Base-by-base conservation (phyloP, 1,139 yeast genomes). In the Candida smagusa region DNA sequence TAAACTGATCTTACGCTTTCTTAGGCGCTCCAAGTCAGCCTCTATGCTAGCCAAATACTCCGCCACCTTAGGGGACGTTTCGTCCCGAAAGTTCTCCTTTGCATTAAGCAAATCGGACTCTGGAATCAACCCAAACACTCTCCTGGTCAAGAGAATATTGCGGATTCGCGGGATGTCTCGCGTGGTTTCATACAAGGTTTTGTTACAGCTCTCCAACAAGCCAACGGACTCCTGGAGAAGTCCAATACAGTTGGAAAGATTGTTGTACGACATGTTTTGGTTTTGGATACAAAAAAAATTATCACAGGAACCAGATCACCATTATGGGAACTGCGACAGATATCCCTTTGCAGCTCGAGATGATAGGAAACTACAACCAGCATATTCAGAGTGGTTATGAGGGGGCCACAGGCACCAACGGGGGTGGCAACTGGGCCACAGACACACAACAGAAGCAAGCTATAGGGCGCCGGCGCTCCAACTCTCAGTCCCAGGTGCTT, bases 111-210 rank as follows among this genome's bases (percentile, higher is more conserved):
- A 44, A 44, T 71, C 77, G 42, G 54, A 51, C 40, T 66, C 70
- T 1, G 77, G 72, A 1, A 68, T 65, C 26, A 71, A 47, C 6
- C 71, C 74, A 53, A 65, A 71, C 25, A 68, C 70, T 37, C 62
- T 61, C 19, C 61, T 55, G 8, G 74, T 65, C 24, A 50, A 44
- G 19, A 70, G 49, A 16, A 68, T 65, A 28, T 54, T 57, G 35
- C 55, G 56, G 35, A 69, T 50, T 19, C 74, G 45, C 7, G 63
- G 57, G 7, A 64, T 61, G 39, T 67, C 71, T 32, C 48, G 45
- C 7, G 72, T 65, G 5, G 69, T 54, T 1, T 53, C 55, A n/a
- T 59, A 61, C 7, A 71, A 47, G 7, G 54, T 38, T 16, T 48
- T 46, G 37, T 62, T 50, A 2, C 73, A 58, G n/a, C 55, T 54